phyloP scores from a whole-genome alignment of 805 yeast species.

The Priceomyces medius region DNA sequence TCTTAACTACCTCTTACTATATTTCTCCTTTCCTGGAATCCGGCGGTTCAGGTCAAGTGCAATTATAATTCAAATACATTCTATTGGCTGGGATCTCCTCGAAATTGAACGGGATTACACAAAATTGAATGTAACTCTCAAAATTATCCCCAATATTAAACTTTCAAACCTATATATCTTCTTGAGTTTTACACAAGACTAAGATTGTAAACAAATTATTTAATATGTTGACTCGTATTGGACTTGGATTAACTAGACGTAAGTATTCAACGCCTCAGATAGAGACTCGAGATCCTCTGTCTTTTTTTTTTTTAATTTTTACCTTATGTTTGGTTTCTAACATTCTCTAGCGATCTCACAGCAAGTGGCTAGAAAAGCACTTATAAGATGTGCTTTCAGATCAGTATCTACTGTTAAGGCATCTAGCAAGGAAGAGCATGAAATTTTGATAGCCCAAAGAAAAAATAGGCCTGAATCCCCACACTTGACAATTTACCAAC shows the following conservation, averaged over 20 bases:
- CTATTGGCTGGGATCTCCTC: conserved; percentile 5
- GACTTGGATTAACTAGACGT: conserved; percentile 31
- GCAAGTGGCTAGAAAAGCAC: conserved; percentile 8
- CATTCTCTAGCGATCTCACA: conserved; percentile 15
- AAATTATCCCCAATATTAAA: neutral
- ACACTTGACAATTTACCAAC: conserved; percentile 84
- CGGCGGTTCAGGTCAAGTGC: neutral
- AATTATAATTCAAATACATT: conserved; percentile 7
- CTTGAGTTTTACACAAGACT: neutral
- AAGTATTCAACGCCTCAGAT: conserved; percentile 8
- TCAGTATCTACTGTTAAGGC: conserved; percentile 41
- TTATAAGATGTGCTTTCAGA: conserved; percentile 15
- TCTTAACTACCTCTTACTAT: too few species aligned
- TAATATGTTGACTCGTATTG: conserved; percentile 33
- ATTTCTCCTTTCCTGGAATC: too few species aligned
- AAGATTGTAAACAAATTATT: neutral
- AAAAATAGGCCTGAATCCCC: conserved; percentile 88
- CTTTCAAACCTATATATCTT: neutral
- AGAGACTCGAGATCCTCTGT: too few species aligned
- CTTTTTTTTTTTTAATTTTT: neutral
- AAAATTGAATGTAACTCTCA: neutral
- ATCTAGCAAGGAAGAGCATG: conserved; percentile 62
- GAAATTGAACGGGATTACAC: conserved; percentile 7
- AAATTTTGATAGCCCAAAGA: conserved; percentile 76
- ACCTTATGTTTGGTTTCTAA: conserved; percentile 10